Evolutionary conservation across 2,329 filamentous ascomycete species (phyloP).

Genomic region (Trichoderma simmonsii): DNA sequence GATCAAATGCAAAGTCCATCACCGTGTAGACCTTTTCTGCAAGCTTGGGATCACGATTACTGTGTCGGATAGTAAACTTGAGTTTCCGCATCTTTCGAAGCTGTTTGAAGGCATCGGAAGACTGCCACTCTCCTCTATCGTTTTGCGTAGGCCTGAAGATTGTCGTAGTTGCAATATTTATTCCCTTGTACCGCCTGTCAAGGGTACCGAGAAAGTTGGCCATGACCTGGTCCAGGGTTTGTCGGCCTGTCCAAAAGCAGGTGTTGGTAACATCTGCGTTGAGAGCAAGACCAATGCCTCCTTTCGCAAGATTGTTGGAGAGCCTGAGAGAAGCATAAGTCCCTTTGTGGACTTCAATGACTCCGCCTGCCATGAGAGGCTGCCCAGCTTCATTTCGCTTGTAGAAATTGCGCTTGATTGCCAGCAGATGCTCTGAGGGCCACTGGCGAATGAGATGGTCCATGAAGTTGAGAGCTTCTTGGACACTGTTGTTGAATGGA

Average conservation of each 20-base stretch:
- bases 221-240: constrained; percentile 38
- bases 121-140: constrained; percentile 27
- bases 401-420: constrained; percentile 85
- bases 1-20: constrained; percentile 48
- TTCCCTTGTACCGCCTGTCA: constrained; percentile 29
- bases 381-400: constrained; percentile 46
- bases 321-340: constrained; percentile 83
- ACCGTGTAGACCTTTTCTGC: constrained; percentile 51
- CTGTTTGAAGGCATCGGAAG: constrained; percentile 52
- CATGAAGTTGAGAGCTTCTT: constrained; percentile 84
- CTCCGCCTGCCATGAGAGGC: constrained; percentile 52
- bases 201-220: constrained; percentile 34
- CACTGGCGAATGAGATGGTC: constrained; percentile 83
- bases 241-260: constrained; percentile 68
- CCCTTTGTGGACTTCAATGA: constrained; percentile 80
- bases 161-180: constrained; percentile 28
- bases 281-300: constrained; percentile 65
- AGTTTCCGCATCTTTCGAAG: constrained; percentile 54
- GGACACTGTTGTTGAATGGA: constrained; percentile 62
- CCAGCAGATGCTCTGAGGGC: constrained; percentile 64
- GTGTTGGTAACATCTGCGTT: constrained; percentile 92
- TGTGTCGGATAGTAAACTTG: constrained; percentile 54
- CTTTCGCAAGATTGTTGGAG: constrained; percentile 51
- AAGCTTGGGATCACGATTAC: constrained; percentile 37
- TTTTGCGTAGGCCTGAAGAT: constrained; percentile 36